Base-by-base conservation (phyloP, 208 protist genomes). In the Wallacemonas collosoma region DNA sequence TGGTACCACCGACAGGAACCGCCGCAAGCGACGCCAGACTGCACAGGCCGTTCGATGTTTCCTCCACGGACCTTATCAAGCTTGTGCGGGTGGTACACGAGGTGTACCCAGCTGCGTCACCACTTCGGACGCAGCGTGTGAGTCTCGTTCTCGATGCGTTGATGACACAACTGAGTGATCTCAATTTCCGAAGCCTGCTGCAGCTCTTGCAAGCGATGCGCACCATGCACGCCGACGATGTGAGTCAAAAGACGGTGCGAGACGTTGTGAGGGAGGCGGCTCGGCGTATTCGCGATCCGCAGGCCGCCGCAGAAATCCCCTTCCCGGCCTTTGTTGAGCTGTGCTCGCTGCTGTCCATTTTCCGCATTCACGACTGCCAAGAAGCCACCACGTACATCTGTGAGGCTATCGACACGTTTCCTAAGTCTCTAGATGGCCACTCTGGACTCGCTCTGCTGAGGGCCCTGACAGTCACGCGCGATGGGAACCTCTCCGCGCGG, bases 351-450 rank as follows among this genome's bases (percentile, higher is more conserved):
- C 60, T 94, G 15, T 80, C 67, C 17, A 80, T 83, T 0, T 85
- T 91, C 76, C 86, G 86, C 55, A 73, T 90, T 12, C 82, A 80
- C 35, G 73, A 73, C 40, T 91, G 85, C 69, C 71, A 68, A 14
- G 85, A 81, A 15, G 92, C 92, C 54, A 56, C 82, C 1, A 68
- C n/a, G 5, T 88, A 85, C 57, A 67, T 94, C 53, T 60, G 68
- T 58, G 56, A 56, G 8, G 4, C 11, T 26, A 45, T 45, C 9
- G 17, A 51, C 60, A 65, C 41, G n/a, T 65, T 65, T 26, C 60
- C 60, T 3, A 45, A 50, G 40, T 8, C 60, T 3, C 43, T 65
- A 9, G 43, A 65, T 17, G 60, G 60, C 12, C 60, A 65, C 40
- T n/a, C 40, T 3, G 60, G 11, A 8, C 26, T 65, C n/a, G 38